phyloP scores from a whole-genome alignment of 768 basidiomycete genomes.

The Termitomyces sp. region DNA sequence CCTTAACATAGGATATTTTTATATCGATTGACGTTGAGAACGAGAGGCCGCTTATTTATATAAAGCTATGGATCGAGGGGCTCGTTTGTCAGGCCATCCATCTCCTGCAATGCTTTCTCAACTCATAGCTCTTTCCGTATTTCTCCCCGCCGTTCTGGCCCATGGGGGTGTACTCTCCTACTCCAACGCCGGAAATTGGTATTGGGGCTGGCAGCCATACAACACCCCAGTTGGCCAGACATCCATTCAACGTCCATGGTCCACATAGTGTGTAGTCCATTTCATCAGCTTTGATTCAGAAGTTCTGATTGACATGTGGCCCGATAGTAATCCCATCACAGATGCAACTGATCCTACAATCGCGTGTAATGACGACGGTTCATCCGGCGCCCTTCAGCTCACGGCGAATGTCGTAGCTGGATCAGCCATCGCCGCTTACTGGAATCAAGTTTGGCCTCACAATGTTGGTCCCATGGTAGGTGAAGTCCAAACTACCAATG shows the following conservation, averaged over 20 bases:
- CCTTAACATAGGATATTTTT: conserved; percentile 1
- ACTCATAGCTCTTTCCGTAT: conserved; percentile 23
- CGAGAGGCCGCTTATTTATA: neutral
- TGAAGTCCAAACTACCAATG: neutral
- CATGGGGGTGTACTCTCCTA: conserved; percentile 43
- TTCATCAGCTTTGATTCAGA: neutral
- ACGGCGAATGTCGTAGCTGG: conserved; percentile 39
- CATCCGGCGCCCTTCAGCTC: conserved; percentile 32
- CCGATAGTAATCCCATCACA: conserved; percentile 33
- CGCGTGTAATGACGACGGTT: conserved; percentile 42
- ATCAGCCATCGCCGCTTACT: conserved; percentile 35
- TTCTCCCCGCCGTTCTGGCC: conserved; percentile 25
- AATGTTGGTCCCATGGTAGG: conserved; percentile 36
- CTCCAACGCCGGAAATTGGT: conserved; percentile 30
- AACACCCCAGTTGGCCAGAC: conserved; percentile 36
- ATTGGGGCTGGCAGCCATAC: conserved; percentile 38
- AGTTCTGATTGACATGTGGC: neutral
- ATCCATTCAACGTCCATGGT: conserved; percentile 37
- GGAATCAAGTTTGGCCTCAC: conserved; percentile 42
- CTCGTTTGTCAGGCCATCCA: neutral
- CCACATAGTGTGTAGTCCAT: conserved; percentile 28
- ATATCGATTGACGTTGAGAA: neutral
- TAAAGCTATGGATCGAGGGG: neutral
- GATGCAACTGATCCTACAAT: conserved; percentile 30
- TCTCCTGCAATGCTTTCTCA: conserved; percentile 20